Base-by-base conservation (phyloP, 352 stramenopile genomes). In the Plasmopara muralis region DNA sequence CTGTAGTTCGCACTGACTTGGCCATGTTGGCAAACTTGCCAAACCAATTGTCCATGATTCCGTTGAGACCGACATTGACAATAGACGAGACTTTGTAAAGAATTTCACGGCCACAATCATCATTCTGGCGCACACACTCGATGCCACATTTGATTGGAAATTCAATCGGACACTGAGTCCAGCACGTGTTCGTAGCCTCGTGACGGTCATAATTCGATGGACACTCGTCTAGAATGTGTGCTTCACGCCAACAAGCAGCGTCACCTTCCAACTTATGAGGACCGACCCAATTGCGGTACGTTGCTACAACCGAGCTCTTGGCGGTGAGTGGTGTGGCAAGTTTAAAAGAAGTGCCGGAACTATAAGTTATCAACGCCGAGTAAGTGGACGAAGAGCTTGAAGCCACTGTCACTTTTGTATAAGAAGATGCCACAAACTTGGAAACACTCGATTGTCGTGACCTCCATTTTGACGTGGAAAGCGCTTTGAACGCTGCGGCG, bases 141-240 rank as follows among this genome's bases (percentile, higher is more conserved):
- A 68, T 57, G 30, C 61, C 65, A 39, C 65, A 74, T 29, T 55
- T 47, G 9, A 74, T 41, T 8, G 65, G 65, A 14, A 56, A 70
- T 12, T 62, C 62, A 2, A 74, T 53, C 0, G 73, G 73, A 29
- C 73, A 84, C 42, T 80, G 55, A 0, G 69, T 61, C 72, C 72
- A 83, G 63, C 72, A 83, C 9, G 72, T 79, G 16, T 64, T 73
- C 30, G 68, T 68, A 0, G 57, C 59, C 4, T 74, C 62, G 38
- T 75, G 56, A 14, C 50, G 50, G 28, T 67, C 49, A 57, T 70
- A 83, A 28, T 67, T 63, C 0, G 50, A 31, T 5, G 65, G 62
- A 35, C 69, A 78, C 14, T 47, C 55, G 35, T 60, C 62, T 42
- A 63, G 61, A n/a, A 70, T 41, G 37, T 75, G 60, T 10, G 62